phyloP scores from a whole-genome alignment of 2,329 filamentous ascomycete species.

The Stagonosporopsis vannaccii region DNA sequence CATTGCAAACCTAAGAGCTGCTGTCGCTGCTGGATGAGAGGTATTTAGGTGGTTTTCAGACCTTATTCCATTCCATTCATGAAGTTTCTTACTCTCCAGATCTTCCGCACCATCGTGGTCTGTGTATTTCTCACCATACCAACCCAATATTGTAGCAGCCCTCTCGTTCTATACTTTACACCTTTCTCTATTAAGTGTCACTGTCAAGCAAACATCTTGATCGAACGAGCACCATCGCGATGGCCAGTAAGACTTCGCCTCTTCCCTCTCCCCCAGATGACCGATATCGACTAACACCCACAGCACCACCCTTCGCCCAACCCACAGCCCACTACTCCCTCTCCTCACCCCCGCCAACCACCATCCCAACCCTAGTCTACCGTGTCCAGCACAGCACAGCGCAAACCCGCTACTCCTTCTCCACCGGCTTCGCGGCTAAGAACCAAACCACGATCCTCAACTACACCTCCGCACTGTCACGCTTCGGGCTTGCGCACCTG shows the following conservation, averaged over 20 bases:
- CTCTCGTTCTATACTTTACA: too few relatives aligned
- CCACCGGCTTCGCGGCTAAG: constrained; percentile 42
- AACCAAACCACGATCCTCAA: constrained; percentile 47
- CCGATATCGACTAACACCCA: not conserved
- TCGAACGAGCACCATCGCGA: constrained; percentile 2
- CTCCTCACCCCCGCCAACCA: constrained; percentile 25
- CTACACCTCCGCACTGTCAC: constrained; percentile 29
- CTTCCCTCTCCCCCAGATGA: not conserved
- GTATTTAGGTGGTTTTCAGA: not conserved
- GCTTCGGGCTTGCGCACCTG: constrained; percentile 42
- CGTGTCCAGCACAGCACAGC: constrained; percentile 38
- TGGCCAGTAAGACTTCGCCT: constrained; percentile 24
- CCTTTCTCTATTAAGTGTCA: too few relatives aligned
- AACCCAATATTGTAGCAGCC: not conserved
- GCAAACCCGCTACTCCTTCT: constrained; percentile 43
- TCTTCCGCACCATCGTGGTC: not conserved
- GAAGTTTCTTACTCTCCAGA: not conserved
- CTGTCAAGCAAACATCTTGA: not conserved
- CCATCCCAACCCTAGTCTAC: constrained; percentile 40
- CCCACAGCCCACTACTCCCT: constrained; percentile 5
- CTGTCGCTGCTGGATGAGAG: not conserved
- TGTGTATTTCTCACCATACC: not conserved
- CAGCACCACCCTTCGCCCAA: constrained; percentile 23
- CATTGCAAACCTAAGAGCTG: constrained; percentile 11
- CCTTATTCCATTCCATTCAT: not conserved